These are phyloP conservation scores for Penicillium argentinense DNA, from an alignment of 495 filamentous ascomycete species.

Conservation along the genomic window DNA sequence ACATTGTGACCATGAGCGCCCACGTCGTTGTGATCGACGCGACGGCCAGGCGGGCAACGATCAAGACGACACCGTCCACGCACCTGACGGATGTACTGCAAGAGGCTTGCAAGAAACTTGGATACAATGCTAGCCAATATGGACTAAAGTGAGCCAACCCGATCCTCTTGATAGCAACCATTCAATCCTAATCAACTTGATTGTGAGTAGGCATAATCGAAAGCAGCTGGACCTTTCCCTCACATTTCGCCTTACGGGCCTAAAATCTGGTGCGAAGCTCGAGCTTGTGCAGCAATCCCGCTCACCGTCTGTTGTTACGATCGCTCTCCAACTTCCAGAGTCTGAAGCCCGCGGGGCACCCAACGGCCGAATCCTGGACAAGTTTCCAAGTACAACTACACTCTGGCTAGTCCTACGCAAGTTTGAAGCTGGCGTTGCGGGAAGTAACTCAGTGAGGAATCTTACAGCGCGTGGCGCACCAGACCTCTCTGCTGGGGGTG, in stretches of 20 bases:
- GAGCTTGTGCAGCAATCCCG: constrained; percentile 84
- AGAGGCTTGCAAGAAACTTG: constrained; percentile 82
- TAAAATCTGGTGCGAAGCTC: constrained; percentile 82
- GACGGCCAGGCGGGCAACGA: constrained; percentile 65
- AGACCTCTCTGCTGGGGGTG: constrained; percentile 46
- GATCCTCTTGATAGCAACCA: neutral
- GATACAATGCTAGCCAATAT: constrained; percentile 69
- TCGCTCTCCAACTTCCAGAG: constrained; percentile 78
- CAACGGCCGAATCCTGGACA: constrained; percentile 69
- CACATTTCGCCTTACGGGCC: constrained; percentile 81
- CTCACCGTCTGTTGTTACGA: constrained; percentile 77
- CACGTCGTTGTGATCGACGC: constrained; percentile 86
- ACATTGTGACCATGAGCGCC: constrained; percentile 63
- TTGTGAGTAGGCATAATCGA: constrained; percentile 63
- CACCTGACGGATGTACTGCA: constrained; percentile 78
- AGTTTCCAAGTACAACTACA: constrained; percentile 79
- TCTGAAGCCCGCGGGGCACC: constrained; percentile 56
- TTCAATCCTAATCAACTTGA: constrained; percentile 15
- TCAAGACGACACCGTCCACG: constrained; percentile 81
- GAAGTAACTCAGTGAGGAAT: constrained; percentile 58
- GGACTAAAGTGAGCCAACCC: constrained; percentile 66
- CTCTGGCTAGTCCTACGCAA: constrained; percentile 86
- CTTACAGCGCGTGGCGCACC: constrained; percentile 78
- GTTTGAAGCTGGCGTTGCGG: constrained; percentile 71
- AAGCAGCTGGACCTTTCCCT: constrained; percentile 82